Evolutionary conservation across 2,329 filamentous ascomycete species (phyloP).

Genomic region (Hypoxylon sp.): DNA sequence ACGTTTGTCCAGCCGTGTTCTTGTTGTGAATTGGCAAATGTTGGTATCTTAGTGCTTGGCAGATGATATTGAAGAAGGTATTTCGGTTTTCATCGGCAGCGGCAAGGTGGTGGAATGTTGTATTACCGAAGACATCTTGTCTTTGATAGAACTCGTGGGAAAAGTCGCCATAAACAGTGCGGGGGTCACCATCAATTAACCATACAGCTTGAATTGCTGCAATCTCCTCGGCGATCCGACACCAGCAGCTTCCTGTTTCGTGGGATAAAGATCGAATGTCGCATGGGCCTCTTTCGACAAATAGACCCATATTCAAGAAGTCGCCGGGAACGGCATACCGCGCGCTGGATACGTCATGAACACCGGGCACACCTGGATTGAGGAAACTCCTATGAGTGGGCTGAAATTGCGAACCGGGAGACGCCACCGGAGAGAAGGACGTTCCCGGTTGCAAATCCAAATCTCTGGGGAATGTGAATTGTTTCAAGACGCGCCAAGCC

Average conservation of each 20-base stretch:
- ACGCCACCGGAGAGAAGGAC: constrained; percentile 34
- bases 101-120: constrained; percentile 62
- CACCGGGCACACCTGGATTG: constrained; percentile 25
- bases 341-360: constrained; percentile 50
- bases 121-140: constrained; percentile 68
- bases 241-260: constrained; percentile 55
- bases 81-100: constrained; percentile 35
- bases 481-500: constrained; percentile 49
- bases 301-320: constrained; percentile 58
- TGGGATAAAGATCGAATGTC: constrained; percentile 50
- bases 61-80: constrained; percentile 45
- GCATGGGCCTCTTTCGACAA: constrained; percentile 27
- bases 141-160: constrained; percentile 54
- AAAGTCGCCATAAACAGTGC: constrained; percentile 46
- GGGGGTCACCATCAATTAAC: constrained; percentile 42
- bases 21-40: constrained; percentile 50
- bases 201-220: constrained; percentile 30
- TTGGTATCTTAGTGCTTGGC: constrained; percentile 31
- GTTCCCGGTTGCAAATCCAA: constrained; percentile 39
- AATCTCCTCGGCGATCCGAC: constrained; percentile 46
- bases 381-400: background rate
- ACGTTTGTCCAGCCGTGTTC: constrained; percentile 53
- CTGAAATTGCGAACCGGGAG: constrained; percentile 23
- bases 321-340: constrained; percentile 64
- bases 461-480: constrained; percentile 52